Evolutionary conservation across 1,284 basidiomycete species (phyloP), one percentile per base, ranked within the genome.

Genomic region (Ustilago shanxiensis): DNA sequence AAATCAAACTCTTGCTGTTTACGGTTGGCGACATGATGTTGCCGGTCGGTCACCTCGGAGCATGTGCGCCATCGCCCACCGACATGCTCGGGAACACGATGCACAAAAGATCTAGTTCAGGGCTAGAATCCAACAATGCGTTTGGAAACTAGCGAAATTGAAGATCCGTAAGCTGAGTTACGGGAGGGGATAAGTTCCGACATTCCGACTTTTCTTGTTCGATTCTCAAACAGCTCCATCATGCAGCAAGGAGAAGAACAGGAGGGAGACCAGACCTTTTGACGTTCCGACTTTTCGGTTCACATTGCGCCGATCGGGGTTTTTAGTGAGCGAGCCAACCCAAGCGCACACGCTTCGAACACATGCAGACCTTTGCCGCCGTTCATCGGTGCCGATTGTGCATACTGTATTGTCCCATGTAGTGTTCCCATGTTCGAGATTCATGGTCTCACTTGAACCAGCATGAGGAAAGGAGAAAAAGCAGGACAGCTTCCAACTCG

Each of bases 231-330:
- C n/a, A n/a, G n/a, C n/a, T n/a, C n/a, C n/a, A n/a, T n/a, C n/a
- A 35, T 35, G 28, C 31, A 13, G 51, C 44, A 47, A 47, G n/a
- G 8, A 11, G 22, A 11, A 39, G 37, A n/a, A n/a, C n/a, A 16
- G 14, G 24, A 47, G 20, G 24, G 22, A 7, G 10, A 3, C 44
- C 24, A 8, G 22, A 41, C 39, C 8, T 51, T 29, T 51, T 26
- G 24, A 11, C 31, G 51, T 33, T 22, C 51, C 51, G 51, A 35
- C 51, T 53, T 31, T 20, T 31, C 51, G 51, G 51, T 13, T 35
- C 51, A 20, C 49, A 5, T 28, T 10, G 49, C 28, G 29, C 29
- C 26, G 24, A 8, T 51, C 49, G 49, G 49, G 4, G 49, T 51
- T 51, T 51, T 29, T 29, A 31, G 29, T 51, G n/a, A 31, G 49